Percentiles rank a stretch among this genome's conserved stretches.
These are phyloP conservation scores for Pseudozyma pruni DNA, from an alignment of 1,284 basidiomycete genomes.

Conservation along the genomic window DNA sequence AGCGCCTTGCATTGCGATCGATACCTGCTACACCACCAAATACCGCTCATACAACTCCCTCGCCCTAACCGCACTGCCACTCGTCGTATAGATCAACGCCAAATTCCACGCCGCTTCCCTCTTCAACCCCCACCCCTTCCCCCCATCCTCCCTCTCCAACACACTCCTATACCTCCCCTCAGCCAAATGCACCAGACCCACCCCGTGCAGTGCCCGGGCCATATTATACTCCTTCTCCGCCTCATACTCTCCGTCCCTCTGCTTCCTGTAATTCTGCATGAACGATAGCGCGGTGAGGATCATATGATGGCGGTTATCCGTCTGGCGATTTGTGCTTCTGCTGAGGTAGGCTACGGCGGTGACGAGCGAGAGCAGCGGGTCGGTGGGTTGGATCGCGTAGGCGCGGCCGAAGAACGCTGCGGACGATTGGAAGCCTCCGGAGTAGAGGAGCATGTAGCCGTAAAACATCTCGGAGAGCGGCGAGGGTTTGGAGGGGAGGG, in stretches of 20 bases:
- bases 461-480: constrained; percentile 83
- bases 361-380: constrained; percentile 84
- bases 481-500: constrained; percentile 47
- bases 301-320: constrained; percentile 87
- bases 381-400: constrained; percentile 82
- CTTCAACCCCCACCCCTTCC: constrained; percentile 22
- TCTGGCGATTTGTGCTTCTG: constrained; percentile 89
- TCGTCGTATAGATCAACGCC: constrained; percentile 51
- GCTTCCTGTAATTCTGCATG: constrained; percentile 66
- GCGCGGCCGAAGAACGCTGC: constrained; percentile 88
- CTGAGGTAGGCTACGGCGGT: constrained; percentile 86
- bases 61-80: constrained; percentile 39
- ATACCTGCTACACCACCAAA: constrained; percentile 40
- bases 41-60: constrained; percentile 38
- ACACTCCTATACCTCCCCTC: constrained; percentile 56
- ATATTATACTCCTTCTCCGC: constrained; percentile 88
- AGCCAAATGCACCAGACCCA: constrained; percentile 69
- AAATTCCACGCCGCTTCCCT: constrained; percentile 64
- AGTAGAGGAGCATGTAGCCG: constrained; percentile 83
- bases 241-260: constrained; percentile 69
- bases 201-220: constrained; percentile 86
- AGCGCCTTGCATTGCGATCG: not conserved
- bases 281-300: constrained; percentile 48
- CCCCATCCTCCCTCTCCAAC: constrained; percentile 10
- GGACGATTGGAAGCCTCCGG: constrained; percentile 87